These are phyloP conservation scores for Sphagnum magellanicum DNA, from an alignment of 228 moss, liverwort and hornwort genomes.

Conservation along the genomic window DNA sequence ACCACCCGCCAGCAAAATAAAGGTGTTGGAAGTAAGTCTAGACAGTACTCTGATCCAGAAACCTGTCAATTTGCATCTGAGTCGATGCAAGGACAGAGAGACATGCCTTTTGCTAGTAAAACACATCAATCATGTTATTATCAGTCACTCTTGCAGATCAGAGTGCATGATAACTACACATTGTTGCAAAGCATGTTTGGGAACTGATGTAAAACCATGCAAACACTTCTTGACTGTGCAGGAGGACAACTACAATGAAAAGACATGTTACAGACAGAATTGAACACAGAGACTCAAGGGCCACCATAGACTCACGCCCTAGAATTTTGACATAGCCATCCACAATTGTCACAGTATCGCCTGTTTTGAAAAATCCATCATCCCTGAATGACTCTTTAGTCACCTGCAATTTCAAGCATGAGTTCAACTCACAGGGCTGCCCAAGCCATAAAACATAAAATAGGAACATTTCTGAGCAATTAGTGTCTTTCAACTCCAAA, in stretches of 20 bases:
- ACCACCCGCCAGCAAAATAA: background rate
- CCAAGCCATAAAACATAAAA: background rate
- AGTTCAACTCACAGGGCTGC: background rate
- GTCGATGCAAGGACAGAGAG: too few species aligned
- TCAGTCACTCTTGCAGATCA: too few species aligned
- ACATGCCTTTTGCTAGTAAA: too few species aligned
- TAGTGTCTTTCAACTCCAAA: background rate
- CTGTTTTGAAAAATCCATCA: conserved; percentile 91
- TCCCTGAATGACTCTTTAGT: conserved; percentile 73
- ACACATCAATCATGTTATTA: too few species aligned
- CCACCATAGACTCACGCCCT: conserved; percentile 49
- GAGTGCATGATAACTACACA: too few species aligned
- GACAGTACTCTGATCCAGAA: background rate
- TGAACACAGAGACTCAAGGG: too few species aligned
- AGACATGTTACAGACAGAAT: too few species aligned
- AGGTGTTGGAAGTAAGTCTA: background rate
- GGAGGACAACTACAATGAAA: too few species aligned
- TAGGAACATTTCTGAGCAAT: background rate
- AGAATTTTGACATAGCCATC: conserved; percentile 94
- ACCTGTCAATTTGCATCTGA: too few species aligned
- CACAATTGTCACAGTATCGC: conserved; percentile 77
- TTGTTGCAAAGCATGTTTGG: too few species aligned
- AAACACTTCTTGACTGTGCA: too few species aligned
- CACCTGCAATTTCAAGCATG: conserved; percentile 36
- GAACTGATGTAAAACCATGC: too few species aligned